These are phyloP conservation scores for Leccinellum luteum DNA, from an alignment of 768 basidiomycete species.

Conservation along the genomic window DNA sequence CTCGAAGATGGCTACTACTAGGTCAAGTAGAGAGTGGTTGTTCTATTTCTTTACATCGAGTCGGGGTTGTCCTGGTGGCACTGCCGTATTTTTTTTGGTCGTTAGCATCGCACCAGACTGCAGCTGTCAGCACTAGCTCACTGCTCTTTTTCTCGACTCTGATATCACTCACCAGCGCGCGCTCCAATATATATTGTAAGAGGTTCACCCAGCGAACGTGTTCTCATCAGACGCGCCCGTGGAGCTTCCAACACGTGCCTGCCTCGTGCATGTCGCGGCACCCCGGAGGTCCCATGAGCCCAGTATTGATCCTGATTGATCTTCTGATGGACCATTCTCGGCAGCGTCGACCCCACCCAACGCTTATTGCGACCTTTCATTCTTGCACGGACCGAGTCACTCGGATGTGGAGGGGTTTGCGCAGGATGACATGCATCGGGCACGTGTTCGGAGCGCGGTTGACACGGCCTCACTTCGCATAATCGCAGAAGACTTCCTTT, in stretches of 20 bases:
- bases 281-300: constrained; percentile 9
- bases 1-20: no score
- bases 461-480: constrained; percentile 16
- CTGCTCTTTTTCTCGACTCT: background rate
- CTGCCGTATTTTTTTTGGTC: background rate
- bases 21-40: no score
- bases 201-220: background rate
- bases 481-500: constrained; percentile 9
- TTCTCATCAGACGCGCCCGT: background rate
- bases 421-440: constrained; percentile 14
- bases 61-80: background rate
- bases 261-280: constrained; percentile 20
- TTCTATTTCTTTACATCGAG: background rate
- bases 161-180: background rate
- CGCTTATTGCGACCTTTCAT: background rate
- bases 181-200: background rate
- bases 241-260: constrained; percentile 8
- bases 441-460: constrained; percentile 27
- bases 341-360: constrained; percentile 6
- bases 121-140: background rate
- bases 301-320: constrained; percentile 17
- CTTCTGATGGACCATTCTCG: constrained; percentile 9
- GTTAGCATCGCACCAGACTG: no score
- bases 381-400: constrained; percentile 18
- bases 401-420: constrained; percentile 2